phyloP scores from a whole-genome alignment of 305 asterid genomes.

The Rubia tinctorum region DNA sequence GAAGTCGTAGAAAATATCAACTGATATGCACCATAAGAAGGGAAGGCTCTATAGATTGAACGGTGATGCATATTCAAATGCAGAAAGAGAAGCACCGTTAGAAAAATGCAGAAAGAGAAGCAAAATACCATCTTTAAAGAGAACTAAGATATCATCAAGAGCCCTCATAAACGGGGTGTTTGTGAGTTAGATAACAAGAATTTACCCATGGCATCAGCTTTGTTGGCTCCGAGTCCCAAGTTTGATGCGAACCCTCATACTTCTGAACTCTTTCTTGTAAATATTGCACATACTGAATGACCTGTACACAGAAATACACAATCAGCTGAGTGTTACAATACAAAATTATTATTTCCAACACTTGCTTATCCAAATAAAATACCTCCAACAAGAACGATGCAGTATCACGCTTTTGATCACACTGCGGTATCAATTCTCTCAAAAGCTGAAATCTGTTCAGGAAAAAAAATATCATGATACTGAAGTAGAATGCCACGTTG shows the following conservation, averaged over 20 bases:
- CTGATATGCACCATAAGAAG: neutral
- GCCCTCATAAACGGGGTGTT: neutral
- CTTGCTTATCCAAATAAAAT: slow-evolving; percentile 8
- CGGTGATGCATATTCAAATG: neutral
- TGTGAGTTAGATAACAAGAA: slow-evolving; percentile 3
- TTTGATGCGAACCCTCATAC: slow-evolving; percentile 78
- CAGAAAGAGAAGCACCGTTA: neutral
- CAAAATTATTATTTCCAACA: slow-evolving; percentile 1
- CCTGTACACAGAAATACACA: slow-evolving; percentile 50
- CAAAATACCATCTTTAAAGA: slow-evolving; percentile 2
- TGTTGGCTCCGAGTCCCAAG: slow-evolving; percentile 89
- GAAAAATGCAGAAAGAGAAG: neutral
- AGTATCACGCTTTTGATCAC: slow-evolving; percentile 88
- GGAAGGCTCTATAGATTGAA: neutral
- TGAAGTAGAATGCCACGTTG: neutral
- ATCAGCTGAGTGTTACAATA: slow-evolving; percentile 21
- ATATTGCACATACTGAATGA: slow-evolving; percentile 80
- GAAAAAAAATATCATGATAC: slow-evolving; percentile 4
- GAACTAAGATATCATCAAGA: slow-evolving; percentile 5
- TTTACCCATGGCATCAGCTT: slow-evolving; percentile 98
- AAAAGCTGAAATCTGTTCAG: slow-evolving; percentile 66
- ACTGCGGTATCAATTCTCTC: slow-evolving; percentile 79
- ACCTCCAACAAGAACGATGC: slow-evolving; percentile 87
- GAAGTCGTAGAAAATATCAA: neutral
- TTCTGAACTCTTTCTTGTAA: slow-evolving; percentile 83